A percentile compares a stretch with the other conserved stretches of the same genome.
phyloP scores from a whole-genome alignment of 495 filamentous ascomycete species.

The Penicillium malachiteum region DNA sequence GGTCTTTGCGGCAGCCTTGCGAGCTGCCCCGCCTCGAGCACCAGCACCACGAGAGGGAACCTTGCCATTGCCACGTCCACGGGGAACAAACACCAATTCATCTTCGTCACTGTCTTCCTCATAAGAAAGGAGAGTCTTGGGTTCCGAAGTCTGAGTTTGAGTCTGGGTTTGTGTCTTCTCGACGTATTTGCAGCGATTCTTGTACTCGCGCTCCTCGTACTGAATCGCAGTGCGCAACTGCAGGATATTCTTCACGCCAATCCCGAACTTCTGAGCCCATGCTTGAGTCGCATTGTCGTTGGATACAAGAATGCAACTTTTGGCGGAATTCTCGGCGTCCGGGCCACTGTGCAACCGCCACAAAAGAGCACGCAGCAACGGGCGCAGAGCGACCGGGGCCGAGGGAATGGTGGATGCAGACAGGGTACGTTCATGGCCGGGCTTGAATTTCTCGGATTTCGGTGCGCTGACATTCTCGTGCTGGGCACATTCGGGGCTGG shows the following conservation, averaged over 20 bases:
- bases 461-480: conserved; percentile 24
- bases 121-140: conserved; percentile 43
- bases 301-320: conserved; percentile 54
- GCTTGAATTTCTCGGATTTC: conserved; percentile 21
- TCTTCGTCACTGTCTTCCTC: conserved; percentile 59
- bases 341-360: conserved; percentile 56
- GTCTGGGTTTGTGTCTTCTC: conserved; percentile 40
- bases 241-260: conserved; percentile 58
- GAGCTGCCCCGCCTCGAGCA: conserved; percentile 16
- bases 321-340: conserved; percentile 40
- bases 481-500: conserved; percentile 47
- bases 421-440: conserved; percentile 37
- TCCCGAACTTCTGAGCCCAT: conserved; percentile 61
- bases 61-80: conserved; percentile 40
- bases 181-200: conserved; percentile 52
- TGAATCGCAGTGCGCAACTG: conserved; percentile 58
- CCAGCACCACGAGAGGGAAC: conserved; percentile 37
- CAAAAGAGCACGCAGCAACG: conserved; percentile 61
- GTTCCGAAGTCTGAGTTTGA: conserved; percentile 27
- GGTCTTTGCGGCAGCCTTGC: conserved; percentile 30
- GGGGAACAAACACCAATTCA: conserved; percentile 56
- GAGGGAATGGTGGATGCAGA: conserved; percentile 38
- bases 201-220: conserved; percentile 59
- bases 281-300: conserved; percentile 56
- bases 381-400: conserved; percentile 48